Evolutionary conservation across 2,329 filamentous ascomycete species (phyloP).

Genomic region (Nemania bipapillata): DNA sequence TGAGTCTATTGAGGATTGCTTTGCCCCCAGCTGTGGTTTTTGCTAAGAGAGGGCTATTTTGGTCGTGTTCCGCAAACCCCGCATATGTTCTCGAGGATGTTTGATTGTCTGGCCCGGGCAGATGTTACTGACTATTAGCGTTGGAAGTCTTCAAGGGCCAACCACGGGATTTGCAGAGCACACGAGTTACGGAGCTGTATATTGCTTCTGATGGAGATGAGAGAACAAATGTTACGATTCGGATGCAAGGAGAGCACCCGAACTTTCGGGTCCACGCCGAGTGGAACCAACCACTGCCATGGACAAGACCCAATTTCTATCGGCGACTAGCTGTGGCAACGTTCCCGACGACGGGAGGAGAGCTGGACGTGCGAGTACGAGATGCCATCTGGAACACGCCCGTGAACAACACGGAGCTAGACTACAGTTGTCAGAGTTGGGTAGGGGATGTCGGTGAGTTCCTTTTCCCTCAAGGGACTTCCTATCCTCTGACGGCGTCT

Average conservation of each 20-base stretch:
- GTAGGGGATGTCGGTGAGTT: slow-evolving; percentile 45
- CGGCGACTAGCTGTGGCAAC: slow-evolving; percentile 48
- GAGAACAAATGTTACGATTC: slow-evolving; percentile 48
- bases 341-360: slow-evolving; percentile 39
- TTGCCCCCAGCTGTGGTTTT: not conserved
- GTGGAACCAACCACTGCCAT: slow-evolving; percentile 45
- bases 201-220: slow-evolving; percentile 49
- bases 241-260: slow-evolving; percentile 46
- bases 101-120: not conserved
- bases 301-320: slow-evolving; percentile 46
- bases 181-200: slow-evolving; percentile 48
- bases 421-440: slow-evolving; percentile 48
- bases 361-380: slow-evolving; percentile 43
- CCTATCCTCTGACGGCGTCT: not conserved
- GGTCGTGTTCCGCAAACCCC: not conserved
- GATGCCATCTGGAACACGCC: slow-evolving; percentile 44
- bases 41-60: not conserved
- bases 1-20: slow-evolving; percentile 19
- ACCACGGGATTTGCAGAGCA: slow-evolving; percentile 48
- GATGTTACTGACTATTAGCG: slow-evolving; percentile 21
- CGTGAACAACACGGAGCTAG: slow-evolving; percentile 46
- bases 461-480: not conserved
- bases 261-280: slow-evolving; percentile 44
- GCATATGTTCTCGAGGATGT: not conserved
- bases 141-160: slow-evolving; percentile 47